Percentiles rank a stretch among this genome's conserved stretches.
Conservation (phyloP, 164 flowering plant genomes). For the Malania oleifera region DNA sequence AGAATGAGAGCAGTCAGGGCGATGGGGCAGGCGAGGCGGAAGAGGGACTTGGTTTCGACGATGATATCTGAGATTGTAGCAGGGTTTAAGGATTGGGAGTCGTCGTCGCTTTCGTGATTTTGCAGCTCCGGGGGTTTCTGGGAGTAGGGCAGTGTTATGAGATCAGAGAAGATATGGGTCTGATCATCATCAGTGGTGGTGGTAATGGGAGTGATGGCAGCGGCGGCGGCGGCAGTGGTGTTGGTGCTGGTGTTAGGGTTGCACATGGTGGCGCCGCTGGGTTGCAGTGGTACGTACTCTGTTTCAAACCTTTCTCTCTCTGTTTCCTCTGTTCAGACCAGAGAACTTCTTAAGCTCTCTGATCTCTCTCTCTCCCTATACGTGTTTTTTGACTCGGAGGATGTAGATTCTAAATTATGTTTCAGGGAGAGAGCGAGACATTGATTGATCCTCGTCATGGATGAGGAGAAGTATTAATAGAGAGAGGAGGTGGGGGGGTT, state of each 20-base stretch:
- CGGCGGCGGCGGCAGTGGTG: constrained; percentile 4
- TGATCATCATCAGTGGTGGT: background rate
- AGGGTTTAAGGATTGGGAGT: constrained; percentile 10
- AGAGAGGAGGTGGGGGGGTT: constrained; percentile 3
- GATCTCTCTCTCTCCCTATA: background rate
- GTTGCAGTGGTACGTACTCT: too few species aligned
- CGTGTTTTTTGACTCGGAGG: too few species aligned
- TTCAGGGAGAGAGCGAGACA: too few species aligned
- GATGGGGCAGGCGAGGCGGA: constrained; percentile 68
- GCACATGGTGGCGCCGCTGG: constrained; percentile 39
- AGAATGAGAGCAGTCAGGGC: constrained; percentile 62
- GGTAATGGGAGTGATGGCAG: constrained; percentile 14
- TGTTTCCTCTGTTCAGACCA: background rate
- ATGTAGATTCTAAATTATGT: too few species aligned
- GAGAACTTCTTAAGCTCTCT: constrained; percentile 18
- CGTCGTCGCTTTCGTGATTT: background rate
- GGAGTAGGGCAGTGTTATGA: constrained; percentile 22
- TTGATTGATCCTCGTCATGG: constrained; percentile 1
- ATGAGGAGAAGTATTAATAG: constrained; percentile 19
- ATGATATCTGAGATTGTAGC: constrained; percentile 32
- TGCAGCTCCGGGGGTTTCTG: constrained; percentile 5
- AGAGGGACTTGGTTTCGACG: constrained; percentile 45
- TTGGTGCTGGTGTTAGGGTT: constrained; percentile 20
- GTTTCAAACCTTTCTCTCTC: background rate
- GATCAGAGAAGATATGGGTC: constrained; percentile 28